phyloP scores from a whole-genome alignment of 2,329 filamentous ascomycete species.

The Ascocoryne sarcoides region DNA sequence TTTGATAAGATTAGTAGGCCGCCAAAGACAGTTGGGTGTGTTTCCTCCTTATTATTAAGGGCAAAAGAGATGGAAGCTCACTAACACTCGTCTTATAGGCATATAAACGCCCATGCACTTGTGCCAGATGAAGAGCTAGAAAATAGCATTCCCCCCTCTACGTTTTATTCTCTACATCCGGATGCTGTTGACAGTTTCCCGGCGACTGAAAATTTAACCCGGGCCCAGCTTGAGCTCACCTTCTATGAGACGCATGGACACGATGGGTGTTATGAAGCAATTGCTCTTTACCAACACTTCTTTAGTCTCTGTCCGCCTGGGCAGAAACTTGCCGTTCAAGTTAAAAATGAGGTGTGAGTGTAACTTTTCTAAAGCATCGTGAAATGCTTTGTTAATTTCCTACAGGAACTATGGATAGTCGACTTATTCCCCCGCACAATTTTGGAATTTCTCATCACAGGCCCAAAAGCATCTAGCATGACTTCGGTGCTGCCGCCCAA shows the following conservation, averaged over 20 bases:
- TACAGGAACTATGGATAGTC: not conserved
- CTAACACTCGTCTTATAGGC: too few relatives aligned
- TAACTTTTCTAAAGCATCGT: too few relatives aligned
- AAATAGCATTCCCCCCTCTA: not conserved
- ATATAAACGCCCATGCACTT: not conserved
- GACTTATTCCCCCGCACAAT: not conserved
- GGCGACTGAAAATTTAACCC: not conserved
- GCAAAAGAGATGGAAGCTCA: too few relatives aligned
- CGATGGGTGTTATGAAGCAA: constrained; percentile 3
- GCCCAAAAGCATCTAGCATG: too few relatives aligned
- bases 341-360: constrained; percentile 1
- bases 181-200: not conserved
- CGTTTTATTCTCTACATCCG: not conserved
- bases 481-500: too few relatives aligned
- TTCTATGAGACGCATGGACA: not conserved
- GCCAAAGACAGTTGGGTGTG: not conserved
- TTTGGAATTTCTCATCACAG: not conserved
- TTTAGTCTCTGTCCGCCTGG: constrained; percentile 2
- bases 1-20: not conserved
- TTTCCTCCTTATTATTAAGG: too few relatives aligned
- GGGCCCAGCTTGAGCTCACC: not conserved
- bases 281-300: constrained; percentile 1
- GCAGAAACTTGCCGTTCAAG: constrained; percentile 1
- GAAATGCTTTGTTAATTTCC: too few relatives aligned
- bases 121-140: not conserved